Percentiles rank a stretch among this genome's conserved stretches.
Conservation (phyloP, 352 stramenopile species). For the Phytophthora pini region DNA sequence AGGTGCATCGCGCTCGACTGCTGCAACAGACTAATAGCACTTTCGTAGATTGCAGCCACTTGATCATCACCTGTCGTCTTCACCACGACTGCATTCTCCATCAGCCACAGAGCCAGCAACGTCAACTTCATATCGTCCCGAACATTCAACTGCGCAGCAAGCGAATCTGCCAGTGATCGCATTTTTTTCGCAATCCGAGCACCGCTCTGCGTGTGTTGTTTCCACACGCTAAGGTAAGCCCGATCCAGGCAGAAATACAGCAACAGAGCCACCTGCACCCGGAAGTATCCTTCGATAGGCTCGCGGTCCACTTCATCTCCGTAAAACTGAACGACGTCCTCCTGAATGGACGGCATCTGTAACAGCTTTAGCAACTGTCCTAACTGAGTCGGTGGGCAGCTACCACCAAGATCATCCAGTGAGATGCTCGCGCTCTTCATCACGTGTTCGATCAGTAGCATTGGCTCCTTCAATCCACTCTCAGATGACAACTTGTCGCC, state of each 20-base stretch:
- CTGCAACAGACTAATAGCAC: constrained; percentile 62
- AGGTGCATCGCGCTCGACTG: constrained; percentile 80
- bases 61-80: constrained; percentile 69
- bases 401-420: constrained; percentile 44
- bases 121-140: constrained; percentile 87
- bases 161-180: constrained; percentile 67
- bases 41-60: constrained; percentile 67
- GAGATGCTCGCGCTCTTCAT: constrained; percentile 72
- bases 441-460: constrained; percentile 79
- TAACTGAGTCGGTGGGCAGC: constrained; percentile 55
- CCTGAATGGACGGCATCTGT: constrained; percentile 46
- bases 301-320: constrained; percentile 68
- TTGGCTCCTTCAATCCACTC: constrained; percentile 52
- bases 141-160: constrained; percentile 73
- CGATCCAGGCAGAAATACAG: constrained; percentile 85
- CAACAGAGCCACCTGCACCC: constrained; percentile 71
- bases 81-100: constrained; percentile 83
- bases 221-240: constrained; percentile 65
- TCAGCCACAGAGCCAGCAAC: constrained; percentile 77
- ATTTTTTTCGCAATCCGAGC: constrained; percentile 68
- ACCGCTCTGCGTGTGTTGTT: constrained; percentile 55
- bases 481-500: constrained; percentile 56
- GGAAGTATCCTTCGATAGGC: constrained; percentile 81
- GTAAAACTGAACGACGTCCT: constrained; percentile 71
- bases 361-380: constrained; percentile 65